Evolutionary conservation across 495 filamentous ascomycete genomes (phyloP).

Genomic region (Xylaria cubensis): DNA sequence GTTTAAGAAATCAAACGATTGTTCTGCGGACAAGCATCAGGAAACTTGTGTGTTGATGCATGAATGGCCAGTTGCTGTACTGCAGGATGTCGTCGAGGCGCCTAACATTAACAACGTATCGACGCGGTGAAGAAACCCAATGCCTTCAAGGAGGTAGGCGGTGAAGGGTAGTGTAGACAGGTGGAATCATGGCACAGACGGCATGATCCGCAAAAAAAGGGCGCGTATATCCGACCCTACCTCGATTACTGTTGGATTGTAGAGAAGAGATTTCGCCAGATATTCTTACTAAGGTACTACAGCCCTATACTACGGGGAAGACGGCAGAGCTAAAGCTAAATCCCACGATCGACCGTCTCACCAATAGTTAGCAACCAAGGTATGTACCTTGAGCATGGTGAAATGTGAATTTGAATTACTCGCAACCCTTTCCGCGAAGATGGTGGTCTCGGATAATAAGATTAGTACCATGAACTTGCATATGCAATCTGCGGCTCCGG

Average conservation of each 20-base stretch:
- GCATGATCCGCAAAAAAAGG: background rate
- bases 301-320: background rate
- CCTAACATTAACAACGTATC: background rate
- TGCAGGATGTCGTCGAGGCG: background rate
- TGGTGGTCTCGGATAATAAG: conserved; percentile 23
- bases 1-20: background rate
- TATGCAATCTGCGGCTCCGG: conserved; percentile 27
- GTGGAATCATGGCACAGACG: conserved; percentile 1
- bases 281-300: background rate
- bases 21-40: background rate
- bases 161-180: background rate
- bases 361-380: conserved; percentile 1
- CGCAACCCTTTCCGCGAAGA: background rate
- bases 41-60: conserved; percentile 7
- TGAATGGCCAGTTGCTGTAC: background rate
- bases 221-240: background rate
- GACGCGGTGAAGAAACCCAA: conserved; percentile 1
- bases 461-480: conserved; percentile 19
- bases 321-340: background rate
- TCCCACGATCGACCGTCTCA: background rate
- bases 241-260: conserved; percentile 16
- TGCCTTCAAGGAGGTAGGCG: conserved; percentile 1
- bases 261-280: background rate
- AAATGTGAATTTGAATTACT: conserved; percentile 1
- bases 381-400: background rate